Evolutionary conservation across 75 land plant genomes (phyloP).

Genomic region (Gnetum montanum): DNA sequence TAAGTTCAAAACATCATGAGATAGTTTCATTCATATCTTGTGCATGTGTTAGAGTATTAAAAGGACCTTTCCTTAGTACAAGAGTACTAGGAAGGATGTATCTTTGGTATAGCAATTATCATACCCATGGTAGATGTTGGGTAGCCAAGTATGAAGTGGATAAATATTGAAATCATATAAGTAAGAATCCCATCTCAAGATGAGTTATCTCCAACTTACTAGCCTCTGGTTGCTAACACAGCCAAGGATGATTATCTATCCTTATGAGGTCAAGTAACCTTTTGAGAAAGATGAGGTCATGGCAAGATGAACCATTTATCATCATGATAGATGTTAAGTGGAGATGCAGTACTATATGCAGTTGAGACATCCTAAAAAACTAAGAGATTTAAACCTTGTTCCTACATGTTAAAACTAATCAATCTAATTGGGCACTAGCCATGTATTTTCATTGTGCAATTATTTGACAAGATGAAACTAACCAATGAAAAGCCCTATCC

Average conservation of each 20-base stretch:
- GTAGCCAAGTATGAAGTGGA: background rate
- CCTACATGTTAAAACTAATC: too few relatives aligned
- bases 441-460: too few relatives aligned
- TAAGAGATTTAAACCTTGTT: too few relatives aligned
- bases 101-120: background rate
- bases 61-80: background rate
- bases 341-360: too few relatives aligned
- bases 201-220: background rate
- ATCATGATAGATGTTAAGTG: background rate
- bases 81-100: background rate
- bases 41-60: background rate
- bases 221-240: background rate
- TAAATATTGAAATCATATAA: background rate
- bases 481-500: too few relatives aligned
- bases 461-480: too few relatives aligned
- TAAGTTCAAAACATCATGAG: constrained; percentile 7
- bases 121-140: background rate
- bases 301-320: too few relatives aligned
- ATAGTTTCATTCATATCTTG: background rate
- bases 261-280: too few relatives aligned
- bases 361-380: too few relatives aligned
- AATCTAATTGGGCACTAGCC: too few relatives aligned
- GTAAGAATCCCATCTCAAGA: background rate
- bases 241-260: background rate
- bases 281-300: too few relatives aligned